Percentiles rank a stretch among this genome's conserved stretches.
These are phyloP conservation scores for Colletotrichum sp. DNA, from an alignment of 2,329 filamentous ascomycete genomes.

Conservation along the genomic window DNA sequence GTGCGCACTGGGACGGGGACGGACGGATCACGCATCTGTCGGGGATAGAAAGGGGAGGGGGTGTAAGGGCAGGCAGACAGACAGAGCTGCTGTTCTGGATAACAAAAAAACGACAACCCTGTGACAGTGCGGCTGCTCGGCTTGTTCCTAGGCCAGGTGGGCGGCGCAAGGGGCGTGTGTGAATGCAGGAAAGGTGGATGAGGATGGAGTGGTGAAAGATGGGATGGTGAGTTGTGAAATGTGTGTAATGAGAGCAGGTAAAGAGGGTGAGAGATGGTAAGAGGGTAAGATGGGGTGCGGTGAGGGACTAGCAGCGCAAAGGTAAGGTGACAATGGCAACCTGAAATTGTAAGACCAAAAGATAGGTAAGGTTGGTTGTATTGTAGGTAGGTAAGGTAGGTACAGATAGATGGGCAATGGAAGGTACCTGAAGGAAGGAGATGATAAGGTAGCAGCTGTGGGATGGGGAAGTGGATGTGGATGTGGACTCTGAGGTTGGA, in stretches of 20 bases:
- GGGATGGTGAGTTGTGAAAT: neutral
- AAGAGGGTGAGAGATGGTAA: neutral
- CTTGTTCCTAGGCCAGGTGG: neutral
- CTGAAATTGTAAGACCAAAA: neutral
- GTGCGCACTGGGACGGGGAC: conserved; percentile 27
- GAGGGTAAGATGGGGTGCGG: neutral
- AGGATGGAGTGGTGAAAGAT: neutral
- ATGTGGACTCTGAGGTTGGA: neutral
- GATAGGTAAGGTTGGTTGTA: neutral
- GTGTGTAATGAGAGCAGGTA: neutral
- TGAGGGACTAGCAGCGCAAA: neutral
- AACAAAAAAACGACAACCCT: neutral
- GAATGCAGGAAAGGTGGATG: neutral
- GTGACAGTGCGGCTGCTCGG: neutral
- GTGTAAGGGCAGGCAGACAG: conserved; percentile 29
- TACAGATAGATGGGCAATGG: neutral
- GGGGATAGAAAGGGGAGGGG: conserved; percentile 29
- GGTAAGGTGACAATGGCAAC: neutral
- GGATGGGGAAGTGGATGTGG: neutral
- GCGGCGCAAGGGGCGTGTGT: neutral
- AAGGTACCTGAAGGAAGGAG: neutral
- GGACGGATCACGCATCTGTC: conserved; percentile 38
- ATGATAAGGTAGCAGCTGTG: neutral
- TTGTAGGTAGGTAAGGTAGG: too few relatives aligned
- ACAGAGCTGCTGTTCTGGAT: conserved; percentile 28